A percentile compares a stretch with the other conserved stretches of the same genome.
Evolutionary conservation across 306 rosid species (phyloP).

Genomic region (Erythrophleum fordii): DNA sequence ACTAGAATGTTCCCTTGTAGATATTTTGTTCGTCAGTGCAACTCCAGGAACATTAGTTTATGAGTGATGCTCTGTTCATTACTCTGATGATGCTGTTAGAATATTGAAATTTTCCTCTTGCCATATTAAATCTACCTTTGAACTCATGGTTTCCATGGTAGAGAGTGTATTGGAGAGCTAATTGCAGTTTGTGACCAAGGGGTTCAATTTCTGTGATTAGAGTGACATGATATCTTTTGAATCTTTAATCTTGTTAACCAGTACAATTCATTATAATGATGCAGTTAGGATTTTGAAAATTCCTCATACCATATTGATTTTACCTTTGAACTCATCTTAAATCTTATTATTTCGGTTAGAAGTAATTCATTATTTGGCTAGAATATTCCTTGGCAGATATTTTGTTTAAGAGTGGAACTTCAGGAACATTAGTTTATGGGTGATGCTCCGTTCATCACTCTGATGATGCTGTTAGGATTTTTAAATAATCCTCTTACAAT

Average conservation of each 20-base stretch:
- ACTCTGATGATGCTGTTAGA: slow-evolving; percentile 18
- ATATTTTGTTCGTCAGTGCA: slow-evolving; percentile 5
- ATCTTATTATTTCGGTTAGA: slow-evolving; percentile 9
- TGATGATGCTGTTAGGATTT: slow-evolving; percentile 18
- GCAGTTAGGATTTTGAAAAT: slow-evolving; percentile 15
- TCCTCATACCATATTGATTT: slow-evolving; percentile 1
- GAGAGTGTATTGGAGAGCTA: not conserved
- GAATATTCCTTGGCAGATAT: not conserved
- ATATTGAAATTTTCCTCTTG: not conserved
- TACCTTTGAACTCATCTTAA: slow-evolving; percentile 3
- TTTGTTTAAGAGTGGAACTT: slow-evolving; percentile 6
- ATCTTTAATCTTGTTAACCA: slow-evolving; percentile 11
- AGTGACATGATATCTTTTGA: not conserved
- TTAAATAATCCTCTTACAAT: not conserved
- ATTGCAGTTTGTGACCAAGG: not conserved
- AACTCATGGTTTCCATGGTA: not conserved
- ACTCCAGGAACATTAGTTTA: slow-evolving; percentile 11
- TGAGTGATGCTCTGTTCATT: slow-evolving; percentile 29
- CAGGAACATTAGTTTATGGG: slow-evolving; percentile 12
- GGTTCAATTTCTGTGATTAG: not conserved
- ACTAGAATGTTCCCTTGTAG: not conserved
- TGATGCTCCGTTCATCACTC: slow-evolving; percentile 28
- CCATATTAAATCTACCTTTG: not conserved
- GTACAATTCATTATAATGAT: slow-evolving; percentile 9
- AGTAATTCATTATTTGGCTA: slow-evolving; percentile 18